A percentile compares a stretch with the other conserved stretches of the same genome.
Conservation (phyloP, 2,329 filamentous ascomycete species). For the Herpotrichia juniperi region DNA sequence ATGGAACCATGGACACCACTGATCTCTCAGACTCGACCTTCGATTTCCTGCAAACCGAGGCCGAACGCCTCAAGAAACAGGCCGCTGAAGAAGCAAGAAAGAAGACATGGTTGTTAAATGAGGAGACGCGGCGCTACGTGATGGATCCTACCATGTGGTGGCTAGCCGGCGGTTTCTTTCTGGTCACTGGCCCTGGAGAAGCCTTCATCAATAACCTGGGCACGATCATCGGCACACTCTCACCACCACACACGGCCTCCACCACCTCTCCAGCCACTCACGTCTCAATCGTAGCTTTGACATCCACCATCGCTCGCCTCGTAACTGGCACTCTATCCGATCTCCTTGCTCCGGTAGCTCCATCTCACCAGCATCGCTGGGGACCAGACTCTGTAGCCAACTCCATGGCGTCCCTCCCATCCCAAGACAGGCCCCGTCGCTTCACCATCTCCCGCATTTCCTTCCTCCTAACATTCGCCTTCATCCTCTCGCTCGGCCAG, state of each 20-base stretch:
- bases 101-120: constrained; percentile 90
- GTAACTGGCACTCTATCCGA: constrained; percentile 89
- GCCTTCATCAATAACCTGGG: constrained; percentile 98
- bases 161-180: constrained; percentile 86
- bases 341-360: constrained; percentile 68
- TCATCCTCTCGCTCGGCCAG: constrained; percentile 76
- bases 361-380: constrained; percentile 63
- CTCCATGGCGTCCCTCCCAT: constrained; percentile 44
- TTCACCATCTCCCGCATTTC: constrained; percentile 76
- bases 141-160: constrained; percentile 95
- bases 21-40: constrained; percentile 55
- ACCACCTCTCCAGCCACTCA: constrained; percentile 78
- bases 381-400: constrained; percentile 50
- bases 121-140: constrained; percentile 85
- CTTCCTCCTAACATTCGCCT: constrained; percentile 77
- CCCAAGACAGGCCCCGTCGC: constrained; percentile 27
- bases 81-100: constrained; percentile 68
- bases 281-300: constrained; percentile 89
- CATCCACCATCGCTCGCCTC: constrained; percentile 89
- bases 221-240: constrained; percentile 87
- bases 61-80: constrained; percentile 52
- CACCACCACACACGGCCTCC: constrained; percentile 63
- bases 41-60: constrained; percentile 51
- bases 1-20: constrained; percentile 65
- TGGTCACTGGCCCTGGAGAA: constrained; percentile 94